Conservation (phyloP, 192 early-diverging fungal species). For the Backusella psychrophila region DNA sequence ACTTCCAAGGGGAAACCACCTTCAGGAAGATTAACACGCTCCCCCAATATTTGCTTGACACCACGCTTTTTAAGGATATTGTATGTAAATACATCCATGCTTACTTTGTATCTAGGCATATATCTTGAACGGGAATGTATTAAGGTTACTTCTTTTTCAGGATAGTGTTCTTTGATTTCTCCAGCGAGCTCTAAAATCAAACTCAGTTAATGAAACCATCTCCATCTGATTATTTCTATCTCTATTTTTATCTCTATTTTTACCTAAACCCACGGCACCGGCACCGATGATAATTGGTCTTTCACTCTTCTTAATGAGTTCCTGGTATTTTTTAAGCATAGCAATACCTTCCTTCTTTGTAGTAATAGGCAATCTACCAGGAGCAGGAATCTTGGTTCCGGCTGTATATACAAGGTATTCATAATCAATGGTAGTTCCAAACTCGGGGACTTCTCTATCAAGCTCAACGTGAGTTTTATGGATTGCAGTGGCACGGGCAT, state of each 20-base stretch:
- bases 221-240: not conserved
- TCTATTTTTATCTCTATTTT: not conserved
- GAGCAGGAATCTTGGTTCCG: constrained; percentile 52
- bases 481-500: constrained; percentile 46
- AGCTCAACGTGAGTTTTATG: constrained; percentile 46
- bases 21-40: constrained; percentile 58
- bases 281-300: constrained; percentile 70
- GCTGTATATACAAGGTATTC: constrained; percentile 54
- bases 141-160: constrained; percentile 58
- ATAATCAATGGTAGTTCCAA: constrained; percentile 46
- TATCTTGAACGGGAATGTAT: constrained; percentile 63
- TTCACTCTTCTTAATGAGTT: constrained; percentile 54
- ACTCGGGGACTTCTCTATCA: constrained; percentile 48
- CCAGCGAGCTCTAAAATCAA: constrained; percentile 60
- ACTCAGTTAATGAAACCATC: not conserved
- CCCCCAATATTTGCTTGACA: constrained; percentile 38
- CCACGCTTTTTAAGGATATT: constrained; percentile 49
- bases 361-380: constrained; percentile 40
- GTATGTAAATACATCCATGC: constrained; percentile 54
- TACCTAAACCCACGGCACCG: constrained; percentile 67
- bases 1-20: constrained; percentile 54
- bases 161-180: constrained; percentile 65
- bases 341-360: constrained; percentile 45
- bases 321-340: constrained; percentile 43
- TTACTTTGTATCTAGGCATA: constrained; percentile 51